Evolutionary conservation across 2,329 filamentous ascomycete species (phyloP), one percentile per base, ranked within the genome.

Genomic region (Biscogniauxia marginata): DNA sequence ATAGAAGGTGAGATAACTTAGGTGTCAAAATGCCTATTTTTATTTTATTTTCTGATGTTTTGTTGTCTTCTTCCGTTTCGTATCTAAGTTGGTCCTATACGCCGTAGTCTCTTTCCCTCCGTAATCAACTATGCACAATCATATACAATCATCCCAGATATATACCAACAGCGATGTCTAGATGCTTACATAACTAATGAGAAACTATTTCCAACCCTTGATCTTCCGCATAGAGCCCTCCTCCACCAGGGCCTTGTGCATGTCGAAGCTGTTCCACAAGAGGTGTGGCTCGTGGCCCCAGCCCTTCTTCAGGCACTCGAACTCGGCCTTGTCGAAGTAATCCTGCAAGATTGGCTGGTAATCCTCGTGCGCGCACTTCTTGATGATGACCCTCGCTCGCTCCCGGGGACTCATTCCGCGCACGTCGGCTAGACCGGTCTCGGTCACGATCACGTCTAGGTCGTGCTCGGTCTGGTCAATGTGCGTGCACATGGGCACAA

Each of bases 381-480:
- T 82, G 73, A 96, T 93, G 69, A 96, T 96, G 63, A 93, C 88
- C 49, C 89, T 81, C 9, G 91, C 91, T 47, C 91, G 80, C 79
- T 96, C 90, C 53, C 86, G 83, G 0, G 92, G 91, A 62, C 84
- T 86, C 63, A 96, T 78, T 51, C 91, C 91, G 45, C 91, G 84
- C 1, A 96, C 91, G 68, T 96, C 91, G 23, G 91, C 92, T 21
- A 96, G 83, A 56, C 92, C 91, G 71, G 82, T 75, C 73, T 84
- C 79, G 20, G 83, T 85, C n/a, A 96, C 91, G 47, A 96, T 76
- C n/a, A 96, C 86, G 66, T 96, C 91, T 43, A 96, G 82, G 71
- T 96, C 92, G 74, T 96, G 91, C 77, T 96, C 92, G 0, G 92
- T 96, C 81, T 96, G 91, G 75, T 96, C 91, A 63, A 96, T 81